Evolutionary conservation across 2,329 filamentous ascomycete genomes (phyloP).

Genomic region (Intubia oerlemansii): DNA sequence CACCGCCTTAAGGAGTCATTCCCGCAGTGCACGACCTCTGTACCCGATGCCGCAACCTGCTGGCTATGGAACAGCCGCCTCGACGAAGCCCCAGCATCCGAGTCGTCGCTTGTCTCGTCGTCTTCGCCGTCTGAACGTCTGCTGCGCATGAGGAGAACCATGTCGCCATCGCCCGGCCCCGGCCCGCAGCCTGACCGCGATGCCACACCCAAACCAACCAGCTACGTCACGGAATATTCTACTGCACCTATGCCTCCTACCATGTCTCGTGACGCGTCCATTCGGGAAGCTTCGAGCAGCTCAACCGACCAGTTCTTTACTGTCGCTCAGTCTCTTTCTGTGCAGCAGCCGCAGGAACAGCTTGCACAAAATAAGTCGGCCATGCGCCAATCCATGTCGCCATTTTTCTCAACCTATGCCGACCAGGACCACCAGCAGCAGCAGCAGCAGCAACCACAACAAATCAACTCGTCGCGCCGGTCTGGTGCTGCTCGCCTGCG

Average conservation of each 20-base stretch:
- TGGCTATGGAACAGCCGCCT: slow-evolving; percentile 47
- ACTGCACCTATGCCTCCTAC: neutral
- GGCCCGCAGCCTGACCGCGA: neutral
- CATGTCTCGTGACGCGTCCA: no score
- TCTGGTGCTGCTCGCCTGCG: slow-evolving; percentile 1
- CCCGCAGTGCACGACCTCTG: neutral
- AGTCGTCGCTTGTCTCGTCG: neutral
- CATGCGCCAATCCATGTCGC: slow-evolving; percentile 5
- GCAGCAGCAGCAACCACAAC: neutral
- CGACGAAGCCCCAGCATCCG: slow-evolving; percentile 27
- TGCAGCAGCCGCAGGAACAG: slow-evolving; percentile 1
- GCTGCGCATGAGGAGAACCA: no score
- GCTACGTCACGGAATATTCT: neutral
- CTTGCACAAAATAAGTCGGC: slow-evolving; percentile 8
- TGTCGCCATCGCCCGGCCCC: no score
- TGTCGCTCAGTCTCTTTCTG: slow-evolving; percentile 15
- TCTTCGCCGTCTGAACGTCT: neutral
- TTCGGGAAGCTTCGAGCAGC: neutral
- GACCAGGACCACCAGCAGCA: slow-evolving; percentile 16
- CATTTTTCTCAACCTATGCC: slow-evolving; percentile 3
- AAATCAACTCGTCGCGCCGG: neutral
- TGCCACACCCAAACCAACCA: neutral
- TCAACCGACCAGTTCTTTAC: slow-evolving; percentile 20
- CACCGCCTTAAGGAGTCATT: slow-evolving; percentile 27
- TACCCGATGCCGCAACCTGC: slow-evolving; percentile 28